Percentiles rank a stretch among this genome's conserved stretches.
These are phyloP conservation scores for Fomitopsis palustris DNA, from an alignment of 1,284 basidiomycete genomes.

Conservation along the genomic window DNA sequence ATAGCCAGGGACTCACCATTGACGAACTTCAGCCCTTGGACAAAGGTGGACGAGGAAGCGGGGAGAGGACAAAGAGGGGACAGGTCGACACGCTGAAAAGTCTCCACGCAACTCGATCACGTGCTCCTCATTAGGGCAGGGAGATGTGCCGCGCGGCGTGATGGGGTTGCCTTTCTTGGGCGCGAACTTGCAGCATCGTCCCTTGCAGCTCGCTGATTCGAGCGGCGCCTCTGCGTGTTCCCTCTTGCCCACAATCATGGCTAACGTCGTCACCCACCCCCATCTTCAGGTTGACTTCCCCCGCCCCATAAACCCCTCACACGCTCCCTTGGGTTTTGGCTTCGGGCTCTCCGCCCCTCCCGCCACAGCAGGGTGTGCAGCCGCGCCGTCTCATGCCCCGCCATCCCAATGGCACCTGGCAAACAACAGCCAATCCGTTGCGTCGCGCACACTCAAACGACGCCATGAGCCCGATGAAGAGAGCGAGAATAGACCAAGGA, in stretches of 20 bases:
- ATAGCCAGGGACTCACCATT: conserved; percentile 29
- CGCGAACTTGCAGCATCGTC: conserved; percentile 27
- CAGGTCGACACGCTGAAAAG: conserved; percentile 22
- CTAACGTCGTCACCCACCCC: conserved; percentile 54
- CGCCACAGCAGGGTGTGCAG: conserved; percentile 34
- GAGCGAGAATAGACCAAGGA: conserved; percentile 35
- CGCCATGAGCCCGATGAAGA: conserved; percentile 58
- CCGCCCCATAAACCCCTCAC: conserved; percentile 56
- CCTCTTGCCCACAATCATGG: conserved; percentile 46
- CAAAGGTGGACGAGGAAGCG: conserved; percentile 1
- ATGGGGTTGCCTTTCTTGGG: conserved; percentile 11
- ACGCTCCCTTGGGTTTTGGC: conserved; percentile 67
- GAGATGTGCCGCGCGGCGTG: background rate
- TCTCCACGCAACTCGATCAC: background rate
- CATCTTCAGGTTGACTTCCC: conserved; percentile 65
- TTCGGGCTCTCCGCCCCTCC: conserved; percentile 54
- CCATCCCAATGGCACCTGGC: conserved; percentile 19
- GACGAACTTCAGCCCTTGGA: background rate
- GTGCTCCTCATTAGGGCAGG: conserved; percentile 38
- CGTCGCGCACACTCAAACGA: conserved; percentile 52
- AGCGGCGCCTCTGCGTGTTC: background rate
- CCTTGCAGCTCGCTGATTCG: conserved; percentile 8
- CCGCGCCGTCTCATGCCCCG: conserved; percentile 19
- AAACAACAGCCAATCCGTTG: conserved; percentile 28
- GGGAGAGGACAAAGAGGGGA: conserved; percentile 7